phyloP scores from a whole-genome alignment of 176 grass and related monocot species.

The Pontederia paniculata region DNA sequence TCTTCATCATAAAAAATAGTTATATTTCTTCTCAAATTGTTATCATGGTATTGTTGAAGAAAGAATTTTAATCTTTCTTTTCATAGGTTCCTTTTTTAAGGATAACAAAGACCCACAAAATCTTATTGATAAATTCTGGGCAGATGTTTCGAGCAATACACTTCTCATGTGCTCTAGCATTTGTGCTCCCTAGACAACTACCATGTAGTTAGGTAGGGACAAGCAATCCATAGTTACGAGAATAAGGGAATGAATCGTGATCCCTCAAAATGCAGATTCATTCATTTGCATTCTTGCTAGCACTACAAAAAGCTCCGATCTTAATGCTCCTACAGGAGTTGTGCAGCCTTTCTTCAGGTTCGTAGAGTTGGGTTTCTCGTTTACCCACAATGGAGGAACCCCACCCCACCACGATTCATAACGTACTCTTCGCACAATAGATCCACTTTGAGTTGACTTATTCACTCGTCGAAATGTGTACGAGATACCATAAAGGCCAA shows the following conservation, averaged over 20 bases:
- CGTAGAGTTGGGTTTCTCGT: constrained; percentile 1
- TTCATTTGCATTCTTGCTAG: constrained; percentile 7
- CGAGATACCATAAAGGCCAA: neutral
- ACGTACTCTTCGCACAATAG: constrained; percentile 1
- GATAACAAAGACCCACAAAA: too few relatives aligned
- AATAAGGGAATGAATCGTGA: neutral
- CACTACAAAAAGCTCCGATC: neutral
- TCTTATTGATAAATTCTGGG: too few relatives aligned
- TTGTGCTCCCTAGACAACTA: too few relatives aligned
- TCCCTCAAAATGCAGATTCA: neutral
- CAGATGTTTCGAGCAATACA: too few relatives aligned
- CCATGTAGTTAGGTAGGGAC: neutral
- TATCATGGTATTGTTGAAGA: too few relatives aligned
- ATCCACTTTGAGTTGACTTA: constrained; percentile 13
- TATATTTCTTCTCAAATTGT: too few relatives aligned
- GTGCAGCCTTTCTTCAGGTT: too few relatives aligned
- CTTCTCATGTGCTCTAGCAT: too few relatives aligned
- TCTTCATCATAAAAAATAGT: too few relatives aligned
- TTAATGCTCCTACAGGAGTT: neutral
- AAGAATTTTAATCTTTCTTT: too few relatives aligned
- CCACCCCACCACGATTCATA: constrained; percentile 1
- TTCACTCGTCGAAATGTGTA: constrained; percentile 6
- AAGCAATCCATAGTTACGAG: neutral
- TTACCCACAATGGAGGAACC: constrained; percentile 8
- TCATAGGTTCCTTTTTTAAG: too few relatives aligned